Conservation (phyloP, 2,329 filamentous ascomycete genomes). For the Catunica adiposa region DNA sequence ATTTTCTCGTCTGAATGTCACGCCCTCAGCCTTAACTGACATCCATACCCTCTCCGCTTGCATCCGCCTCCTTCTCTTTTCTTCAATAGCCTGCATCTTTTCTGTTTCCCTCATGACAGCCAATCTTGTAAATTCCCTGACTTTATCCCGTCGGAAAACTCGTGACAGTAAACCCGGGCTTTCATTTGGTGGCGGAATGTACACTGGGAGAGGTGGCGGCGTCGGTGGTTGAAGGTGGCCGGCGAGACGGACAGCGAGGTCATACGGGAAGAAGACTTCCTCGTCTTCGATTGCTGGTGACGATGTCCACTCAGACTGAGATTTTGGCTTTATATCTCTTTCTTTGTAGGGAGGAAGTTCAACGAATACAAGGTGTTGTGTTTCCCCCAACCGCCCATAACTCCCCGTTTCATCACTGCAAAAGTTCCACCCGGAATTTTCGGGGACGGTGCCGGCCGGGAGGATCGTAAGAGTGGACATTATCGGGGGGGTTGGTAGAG, state of each 20-base stretch:
- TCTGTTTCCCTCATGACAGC: neutral
- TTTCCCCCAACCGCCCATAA: too few species aligned
- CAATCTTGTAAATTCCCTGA: neutral
- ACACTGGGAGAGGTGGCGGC: neutral
- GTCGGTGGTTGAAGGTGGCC: neutral
- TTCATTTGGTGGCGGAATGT: neutral
- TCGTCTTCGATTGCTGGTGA: too few species aligned
- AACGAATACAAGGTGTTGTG: too few species aligned
- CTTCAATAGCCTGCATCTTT: neutral
- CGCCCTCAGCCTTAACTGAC: constrained; percentile 28
- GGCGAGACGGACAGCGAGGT: constrained; percentile 10
- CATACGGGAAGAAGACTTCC: constrained; percentile 12
- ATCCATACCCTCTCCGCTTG: constrained; percentile 18
- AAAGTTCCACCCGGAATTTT: too few species aligned
- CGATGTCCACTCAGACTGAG: too few species aligned
- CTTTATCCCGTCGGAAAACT: neutral
- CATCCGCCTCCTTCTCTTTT: neutral
- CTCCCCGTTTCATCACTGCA: too few species aligned
- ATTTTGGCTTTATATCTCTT: too few species aligned
- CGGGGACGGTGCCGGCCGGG: too few species aligned
- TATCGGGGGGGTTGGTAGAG: too few species aligned
- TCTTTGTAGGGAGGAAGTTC: too few species aligned
- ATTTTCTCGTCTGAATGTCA: constrained; percentile 35
- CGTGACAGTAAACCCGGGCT: neutral
- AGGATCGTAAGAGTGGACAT: too few species aligned